A percentile compares a stretch with the other conserved stretches of the same genome.
These are phyloP conservation scores for Debaryomyces sp. DNA, from an alignment of 1,139 yeast species.

Conservation along the genomic window DNA sequence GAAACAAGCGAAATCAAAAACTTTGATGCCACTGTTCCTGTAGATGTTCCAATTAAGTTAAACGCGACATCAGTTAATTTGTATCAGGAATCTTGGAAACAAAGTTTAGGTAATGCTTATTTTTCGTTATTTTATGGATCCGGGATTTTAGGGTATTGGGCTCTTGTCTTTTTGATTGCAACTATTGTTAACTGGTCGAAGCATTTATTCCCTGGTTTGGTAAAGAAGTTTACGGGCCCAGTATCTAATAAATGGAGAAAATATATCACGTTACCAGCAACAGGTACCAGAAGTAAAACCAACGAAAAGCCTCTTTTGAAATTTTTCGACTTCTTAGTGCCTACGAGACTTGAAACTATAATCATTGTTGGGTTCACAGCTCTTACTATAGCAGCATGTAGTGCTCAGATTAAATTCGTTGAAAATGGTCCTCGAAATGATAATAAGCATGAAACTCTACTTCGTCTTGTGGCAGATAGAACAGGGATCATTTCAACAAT, in stretches of 20 bases:
- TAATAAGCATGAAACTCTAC: constrained; percentile 18
- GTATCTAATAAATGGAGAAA: constrained; percentile 28
- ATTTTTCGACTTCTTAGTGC: constrained; percentile 46
- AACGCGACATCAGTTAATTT: constrained; percentile 11
- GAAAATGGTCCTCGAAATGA: constrained; percentile 34
- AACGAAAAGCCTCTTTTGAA: constrained; percentile 27
- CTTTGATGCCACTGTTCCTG: constrained; percentile 23
- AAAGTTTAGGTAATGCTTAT: constrained; percentile 44
- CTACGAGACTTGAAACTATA: constrained; percentile 65
- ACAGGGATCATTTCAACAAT: constrained; percentile 59
- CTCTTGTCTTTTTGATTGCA: constrained; percentile 25
- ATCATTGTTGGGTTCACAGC: constrained; percentile 50
- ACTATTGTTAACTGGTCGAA: constrained; percentile 38
- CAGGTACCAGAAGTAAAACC: constrained; percentile 27
- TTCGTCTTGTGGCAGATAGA: constrained; percentile 53
- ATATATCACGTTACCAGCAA: constrained; percentile 31
- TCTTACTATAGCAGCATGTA: constrained; percentile 43
- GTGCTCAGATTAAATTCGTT: constrained; percentile 22
- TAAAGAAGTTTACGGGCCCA: constrained; percentile 24
- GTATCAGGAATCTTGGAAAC: constrained; percentile 17
- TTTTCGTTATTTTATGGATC: constrained; percentile 37
- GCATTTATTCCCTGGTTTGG: constrained; percentile 24
- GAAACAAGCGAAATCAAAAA: constrained; percentile 20
- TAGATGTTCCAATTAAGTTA: constrained; percentile 27
- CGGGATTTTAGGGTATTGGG: constrained; percentile 35